Conservation (phyloP, 129 eudicot genomes). For the Rutidosis leptorrhynchoides region DNA sequence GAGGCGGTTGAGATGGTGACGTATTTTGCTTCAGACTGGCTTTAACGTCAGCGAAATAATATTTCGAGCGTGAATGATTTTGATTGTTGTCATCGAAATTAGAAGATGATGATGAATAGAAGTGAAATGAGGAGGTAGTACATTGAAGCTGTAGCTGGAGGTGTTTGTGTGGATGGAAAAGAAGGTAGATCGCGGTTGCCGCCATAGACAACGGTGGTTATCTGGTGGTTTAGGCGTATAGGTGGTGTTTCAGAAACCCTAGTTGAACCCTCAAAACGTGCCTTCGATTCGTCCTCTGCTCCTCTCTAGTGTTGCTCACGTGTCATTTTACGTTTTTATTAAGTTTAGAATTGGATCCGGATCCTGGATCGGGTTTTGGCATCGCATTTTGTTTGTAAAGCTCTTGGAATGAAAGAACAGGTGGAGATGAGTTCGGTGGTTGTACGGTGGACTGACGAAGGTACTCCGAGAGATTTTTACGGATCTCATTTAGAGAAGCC, state of each 20-base stretch:
- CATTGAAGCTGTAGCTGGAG: no score
- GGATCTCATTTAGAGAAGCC: constrained; percentile 32
- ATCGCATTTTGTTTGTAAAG: constrained; percentile 26
- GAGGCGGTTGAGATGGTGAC: constrained; percentile 24
- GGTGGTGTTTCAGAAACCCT: constrained; percentile 21
- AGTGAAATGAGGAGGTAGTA: no score
- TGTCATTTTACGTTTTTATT: no score
- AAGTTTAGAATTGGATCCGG: no score
- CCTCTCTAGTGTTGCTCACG: no score
- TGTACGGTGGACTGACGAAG: constrained; percentile 35
- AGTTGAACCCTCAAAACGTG: neutral
- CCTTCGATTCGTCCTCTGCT: no score
- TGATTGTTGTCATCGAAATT: no score
- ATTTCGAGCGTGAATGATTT: constrained; percentile 11
- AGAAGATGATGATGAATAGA: no score
- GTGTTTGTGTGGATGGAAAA: no score
- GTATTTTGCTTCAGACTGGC: constrained; percentile 34
- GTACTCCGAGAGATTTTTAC: constrained; percentile 43
- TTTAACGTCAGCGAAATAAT: constrained; percentile 36
- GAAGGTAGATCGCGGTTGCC: no score
- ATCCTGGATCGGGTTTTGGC: neutral
- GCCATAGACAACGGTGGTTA: constrained; percentile 38
- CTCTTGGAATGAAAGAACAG: constrained; percentile 36
- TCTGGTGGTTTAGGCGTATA: neutral
- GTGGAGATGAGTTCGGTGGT: constrained; percentile 19